Evolutionary conservation across 139 green algal genomes (phyloP), one percentile per base, ranked within the genome.

Genomic region (Volvox africanus): DNA sequence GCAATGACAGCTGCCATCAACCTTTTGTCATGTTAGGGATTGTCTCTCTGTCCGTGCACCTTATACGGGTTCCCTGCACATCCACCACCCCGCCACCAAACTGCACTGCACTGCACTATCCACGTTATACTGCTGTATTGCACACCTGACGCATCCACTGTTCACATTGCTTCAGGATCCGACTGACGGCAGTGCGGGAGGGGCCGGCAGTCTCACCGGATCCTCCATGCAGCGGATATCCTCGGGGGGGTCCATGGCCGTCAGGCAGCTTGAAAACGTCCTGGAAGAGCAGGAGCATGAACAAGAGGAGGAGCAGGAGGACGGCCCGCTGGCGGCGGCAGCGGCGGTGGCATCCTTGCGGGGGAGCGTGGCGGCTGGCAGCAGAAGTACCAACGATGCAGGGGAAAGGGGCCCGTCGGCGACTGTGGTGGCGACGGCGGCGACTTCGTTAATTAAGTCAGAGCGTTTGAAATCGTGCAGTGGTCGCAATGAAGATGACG

Each of bases 251-350:
- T 89, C 83, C 21, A 21, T 69, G n/a, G 26, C 36, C 67, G 32
- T 35, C 22, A 26, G 83, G 12, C 2, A 14, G 67, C 36, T 69
- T 36, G 61, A 65, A 68, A 75, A 89, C 19, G 67, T 80, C 61
- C 36, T 84, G 17, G 78, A 84, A 44, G 78, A 84, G 78, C 78
- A 84, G 78, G 78, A 84, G 36, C 37, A 33, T 1, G 83, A 65
- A 24, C 67, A 81, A 68, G 83, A 84, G 36, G 78, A 33, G 28
- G 83, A 65, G 36, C 36, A 67, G 83, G 83, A 65, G 19, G 62
- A 79, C 6, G 82, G 75, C 35, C 30, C 61, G 26, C 28, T 87
- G 80, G 80, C 80, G 80, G 82, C 82, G 62, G 33, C 50, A 65
- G 68, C 24, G 35, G 68, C 80, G 50, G 62, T 14, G 21, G 20